Evolutionary conservation across 345 rosid genomes (phyloP).

Genomic region (Mallotus nudiflorus): DNA sequence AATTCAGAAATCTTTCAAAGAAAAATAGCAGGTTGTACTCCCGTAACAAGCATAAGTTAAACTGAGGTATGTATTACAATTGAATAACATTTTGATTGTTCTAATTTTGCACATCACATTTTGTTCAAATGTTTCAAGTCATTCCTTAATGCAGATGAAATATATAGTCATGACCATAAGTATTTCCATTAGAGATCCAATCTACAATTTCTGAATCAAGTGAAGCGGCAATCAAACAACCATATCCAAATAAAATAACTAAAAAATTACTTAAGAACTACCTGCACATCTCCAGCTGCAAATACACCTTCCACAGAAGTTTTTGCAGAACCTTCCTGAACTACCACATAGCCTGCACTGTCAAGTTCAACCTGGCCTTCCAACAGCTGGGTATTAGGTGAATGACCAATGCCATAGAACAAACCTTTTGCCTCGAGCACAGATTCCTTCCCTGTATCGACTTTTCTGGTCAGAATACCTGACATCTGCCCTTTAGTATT

Average conservation of each 20-base stretch:
- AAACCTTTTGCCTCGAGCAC: constrained; percentile 93
- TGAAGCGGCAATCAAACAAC: background rate
- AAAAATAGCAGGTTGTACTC: background rate
- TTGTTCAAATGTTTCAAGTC: background rate
- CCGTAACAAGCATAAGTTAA: background rate
- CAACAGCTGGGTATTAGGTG: constrained; percentile 82
- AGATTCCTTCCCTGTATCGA: constrained; percentile 77
- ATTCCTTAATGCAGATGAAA: background rate
- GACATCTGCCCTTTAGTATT: constrained; percentile 95
- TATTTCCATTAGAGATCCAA: background rate
- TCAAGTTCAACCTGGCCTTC: constrained; percentile 95
- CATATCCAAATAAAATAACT: constrained; percentile 3
- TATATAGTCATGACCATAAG: background rate
- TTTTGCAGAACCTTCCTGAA: constrained; percentile 71
- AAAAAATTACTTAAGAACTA: constrained; percentile 27
- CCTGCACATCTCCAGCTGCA: constrained; percentile 99
- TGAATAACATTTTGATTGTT: background rate
- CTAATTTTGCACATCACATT: background rate
- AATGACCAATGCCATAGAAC: constrained; percentile 98
- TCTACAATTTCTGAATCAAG: background rate
- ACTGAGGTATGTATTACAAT: background rate
- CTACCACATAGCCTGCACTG: constrained; percentile 72
- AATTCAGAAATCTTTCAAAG: background rate
- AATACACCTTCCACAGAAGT: constrained; percentile 92
- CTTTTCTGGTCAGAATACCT: constrained; percentile 67